Percentiles rank a stretch among this genome's conserved stretches.
Evolutionary conservation across 805 yeast species (phyloP).

Genomic region (Candida khao-thaluensis): DNA sequence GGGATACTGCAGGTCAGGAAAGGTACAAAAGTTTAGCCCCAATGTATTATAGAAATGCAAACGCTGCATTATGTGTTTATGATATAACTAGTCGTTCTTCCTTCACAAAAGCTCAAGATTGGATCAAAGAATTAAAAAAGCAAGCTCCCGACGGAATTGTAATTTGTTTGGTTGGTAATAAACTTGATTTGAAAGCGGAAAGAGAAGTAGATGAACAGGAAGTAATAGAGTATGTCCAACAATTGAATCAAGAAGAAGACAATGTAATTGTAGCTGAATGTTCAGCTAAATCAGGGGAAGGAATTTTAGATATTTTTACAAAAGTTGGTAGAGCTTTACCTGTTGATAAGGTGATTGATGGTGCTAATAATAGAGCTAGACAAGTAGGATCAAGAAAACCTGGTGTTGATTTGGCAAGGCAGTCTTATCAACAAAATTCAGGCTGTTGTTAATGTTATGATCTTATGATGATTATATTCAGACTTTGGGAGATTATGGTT

Average conservation of each 20-base stretch:
- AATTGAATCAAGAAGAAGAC: conserved; percentile 47
- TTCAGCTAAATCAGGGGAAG: conserved; percentile 46
- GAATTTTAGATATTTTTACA: conserved; percentile 41
- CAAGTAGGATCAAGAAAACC: conserved; percentile 26
- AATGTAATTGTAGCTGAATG: conserved; percentile 38
- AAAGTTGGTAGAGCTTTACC: conserved; percentile 43
- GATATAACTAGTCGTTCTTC: conserved; percentile 73
- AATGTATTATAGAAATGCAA: conserved; percentile 49
- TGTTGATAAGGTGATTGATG: conserved; percentile 34
- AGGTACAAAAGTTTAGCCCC: conserved; percentile 46
- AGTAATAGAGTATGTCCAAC: conserved; percentile 48
- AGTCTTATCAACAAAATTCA: conserved; percentile 21
- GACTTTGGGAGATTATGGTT: background rate
- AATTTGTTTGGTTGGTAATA: conserved; percentile 83
- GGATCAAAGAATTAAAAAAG: conserved; percentile 78
- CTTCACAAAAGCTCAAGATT: conserved; percentile 64
- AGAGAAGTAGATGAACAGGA: conserved; percentile 42
- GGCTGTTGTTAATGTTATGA: conserved; percentile 26
- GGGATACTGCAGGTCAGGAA: conserved; percentile 96
- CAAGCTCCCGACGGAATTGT: conserved; percentile 76
- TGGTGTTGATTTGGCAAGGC: conserved; percentile 37
- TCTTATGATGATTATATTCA: conserved; percentile 2
- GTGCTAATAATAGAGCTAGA: conserved; percentile 24
- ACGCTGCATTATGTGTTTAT: conserved; percentile 76
- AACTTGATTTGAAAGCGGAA: conserved; percentile 55